These are phyloP conservation scores for Tetratostichococcus sp. DNA, from an alignment of 139 green algal genomes.

Conservation along the genomic window DNA sequence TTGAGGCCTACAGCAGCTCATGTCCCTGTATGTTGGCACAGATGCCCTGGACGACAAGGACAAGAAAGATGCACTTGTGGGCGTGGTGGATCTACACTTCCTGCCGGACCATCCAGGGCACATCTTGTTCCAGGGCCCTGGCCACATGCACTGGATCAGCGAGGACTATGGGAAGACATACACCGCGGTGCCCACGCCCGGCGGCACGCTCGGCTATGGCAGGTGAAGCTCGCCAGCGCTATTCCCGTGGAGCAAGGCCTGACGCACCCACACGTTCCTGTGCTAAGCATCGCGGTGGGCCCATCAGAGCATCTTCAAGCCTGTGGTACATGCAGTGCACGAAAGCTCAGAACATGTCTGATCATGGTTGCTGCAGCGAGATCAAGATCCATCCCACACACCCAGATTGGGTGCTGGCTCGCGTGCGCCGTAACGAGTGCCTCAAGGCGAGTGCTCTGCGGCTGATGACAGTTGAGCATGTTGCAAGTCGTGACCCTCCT, in stretches of 20 bases:
- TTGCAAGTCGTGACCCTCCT: too few relatives aligned
- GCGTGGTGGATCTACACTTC: slow-evolving; percentile 32
- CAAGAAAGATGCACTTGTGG: not conserved
- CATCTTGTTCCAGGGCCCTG: slow-evolving; percentile 40
- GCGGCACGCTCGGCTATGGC: slow-evolving; percentile 22
- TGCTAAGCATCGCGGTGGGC: too few relatives aligned
- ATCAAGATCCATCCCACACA: slow-evolving; percentile 39
- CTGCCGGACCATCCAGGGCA: slow-evolving; percentile 20
- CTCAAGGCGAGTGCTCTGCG: not conserved
- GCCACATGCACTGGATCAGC: slow-evolving; percentile 30
- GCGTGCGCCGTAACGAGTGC: slow-evolving; percentile 37
- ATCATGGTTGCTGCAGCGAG: slow-evolving; percentile 13
- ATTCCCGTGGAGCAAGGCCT: too few relatives aligned
- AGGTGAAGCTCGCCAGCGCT: not conserved
- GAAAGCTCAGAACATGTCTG: not conserved
- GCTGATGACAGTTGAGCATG: too few relatives aligned
- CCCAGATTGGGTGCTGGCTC: slow-evolving; percentile 42
- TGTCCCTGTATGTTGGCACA: not conserved
- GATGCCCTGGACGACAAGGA: not conserved
- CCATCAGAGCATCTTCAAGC: too few relatives aligned
- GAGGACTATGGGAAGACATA: slow-evolving; percentile 37
- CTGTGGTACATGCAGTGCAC: too few relatives aligned
- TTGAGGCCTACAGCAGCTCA: too few relatives aligned
- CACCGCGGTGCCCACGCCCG: slow-evolving; percentile 21
- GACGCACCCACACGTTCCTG: too few relatives aligned